These are phyloP conservation scores for Exophiala sp. DNA, from an alignment of 2,329 filamentous ascomycete genomes.

Conservation along the genomic window DNA sequence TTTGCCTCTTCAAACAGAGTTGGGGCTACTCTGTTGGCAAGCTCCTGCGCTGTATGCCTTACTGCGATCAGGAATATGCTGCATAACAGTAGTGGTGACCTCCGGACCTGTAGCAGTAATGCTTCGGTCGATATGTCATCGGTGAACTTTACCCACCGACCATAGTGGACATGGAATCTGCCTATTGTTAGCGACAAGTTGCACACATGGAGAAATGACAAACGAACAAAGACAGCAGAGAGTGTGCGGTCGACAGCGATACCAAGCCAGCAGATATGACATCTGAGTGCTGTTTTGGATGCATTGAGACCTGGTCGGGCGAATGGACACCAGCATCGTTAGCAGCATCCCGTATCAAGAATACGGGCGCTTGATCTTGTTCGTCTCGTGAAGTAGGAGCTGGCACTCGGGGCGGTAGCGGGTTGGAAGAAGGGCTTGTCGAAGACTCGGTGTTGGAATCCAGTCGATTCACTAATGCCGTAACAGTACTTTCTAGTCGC, in stretches of 20 bases:
- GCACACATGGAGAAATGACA: background rate
- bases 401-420: slow-evolving; percentile 15
- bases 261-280: slow-evolving; percentile 31
- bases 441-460: background rate
- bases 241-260: slow-evolving; percentile 23
- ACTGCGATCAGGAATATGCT: slow-evolving; percentile 43
- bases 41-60: slow-evolving; percentile 39
- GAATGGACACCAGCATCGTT: slow-evolving; percentile 30
- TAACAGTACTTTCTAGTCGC: background rate
- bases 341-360: slow-evolving; percentile 33
- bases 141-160: slow-evolving; percentile 42
- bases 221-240: slow-evolving; percentile 27
- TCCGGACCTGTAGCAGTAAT: slow-evolving; percentile 35
- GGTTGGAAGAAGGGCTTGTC: background rate
- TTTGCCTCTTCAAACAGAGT: slow-evolving; percentile 39
- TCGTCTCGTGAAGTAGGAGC: slow-evolving; percentile 1
- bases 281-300: slow-evolving; percentile 20
- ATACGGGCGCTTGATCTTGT: slow-evolving; percentile 29
- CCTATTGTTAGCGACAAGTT: background rate
- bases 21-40: slow-evolving; percentile 37
- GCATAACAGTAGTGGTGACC: slow-evolving; percentile 39
- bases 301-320: slow-evolving; percentile 2
- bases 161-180: slow-evolving; percentile 41
- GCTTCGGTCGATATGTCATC: slow-evolving; percentile 28
- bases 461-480: background rate